phyloP scores from a whole-genome alignment of 176 grass and related monocot genomes.

The Rhynchospora tenuis region DNA sequence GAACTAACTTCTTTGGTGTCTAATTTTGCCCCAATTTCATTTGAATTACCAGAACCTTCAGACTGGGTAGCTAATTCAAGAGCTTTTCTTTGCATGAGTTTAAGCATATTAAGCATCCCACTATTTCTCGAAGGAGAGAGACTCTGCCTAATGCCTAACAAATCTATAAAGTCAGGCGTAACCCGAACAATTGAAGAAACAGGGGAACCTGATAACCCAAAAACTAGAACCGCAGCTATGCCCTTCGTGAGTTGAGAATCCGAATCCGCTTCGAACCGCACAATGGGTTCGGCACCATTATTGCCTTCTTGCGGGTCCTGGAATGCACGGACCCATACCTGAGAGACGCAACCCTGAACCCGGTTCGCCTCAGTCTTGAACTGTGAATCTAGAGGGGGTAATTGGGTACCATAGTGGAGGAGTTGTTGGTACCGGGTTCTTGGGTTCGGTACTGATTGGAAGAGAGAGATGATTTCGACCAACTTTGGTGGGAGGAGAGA shows the following conservation, averaged over 20 bases:
- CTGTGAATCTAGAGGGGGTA: slow-evolving; percentile 57
- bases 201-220: slow-evolving; percentile 61
- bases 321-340: slow-evolving; percentile 80
- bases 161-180: slow-evolving; percentile 50
- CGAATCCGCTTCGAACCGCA: slow-evolving; percentile 77
- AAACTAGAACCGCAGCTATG: slow-evolving; percentile 76
- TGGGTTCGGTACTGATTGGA: slow-evolving; percentile 64
- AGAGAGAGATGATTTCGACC: slow-evolving; percentile 61
- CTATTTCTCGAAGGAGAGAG: slow-evolving; percentile 75
- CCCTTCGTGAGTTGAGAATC: slow-evolving; percentile 83
- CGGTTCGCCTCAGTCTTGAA: slow-evolving; percentile 70
- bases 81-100: slow-evolving; percentile 81
- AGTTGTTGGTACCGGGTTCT: slow-evolving; percentile 91
- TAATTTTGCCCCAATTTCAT: slow-evolving; percentile 14
- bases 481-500: slow-evolving; percentile 49
- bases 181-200: slow-evolving; percentile 45
- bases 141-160: slow-evolving; percentile 71
- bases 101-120: slow-evolving; percentile 81
- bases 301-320: slow-evolving; percentile 31
- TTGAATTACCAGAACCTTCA: neutral
- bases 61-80: slow-evolving; percentile 34
- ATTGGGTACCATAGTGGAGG: slow-evolving; percentile 63
- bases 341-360: slow-evolving; percentile 72
- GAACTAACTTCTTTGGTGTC: slow-evolving; percentile 35
- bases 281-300: neutral